Base-by-base conservation (phyloP, 805 yeast genomes). In the Suhomyces pyralidae region DNA sequence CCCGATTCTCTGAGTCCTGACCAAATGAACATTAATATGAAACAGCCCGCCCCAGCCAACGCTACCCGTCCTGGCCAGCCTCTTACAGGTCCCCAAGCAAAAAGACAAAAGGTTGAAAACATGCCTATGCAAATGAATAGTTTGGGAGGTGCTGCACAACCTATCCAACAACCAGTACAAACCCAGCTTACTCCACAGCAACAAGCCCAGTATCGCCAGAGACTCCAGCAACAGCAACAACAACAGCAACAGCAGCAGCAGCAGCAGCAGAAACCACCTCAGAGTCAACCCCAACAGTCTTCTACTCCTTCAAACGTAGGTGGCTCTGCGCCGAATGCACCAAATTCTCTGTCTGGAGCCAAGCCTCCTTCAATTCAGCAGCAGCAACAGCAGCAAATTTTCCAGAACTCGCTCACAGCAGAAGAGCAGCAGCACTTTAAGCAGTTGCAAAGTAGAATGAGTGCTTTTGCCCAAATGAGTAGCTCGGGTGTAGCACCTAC, bases 321-420 rank as follows among this genome's bases (percentile, higher is more conserved):
- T 38, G 36, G 36, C 14, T 6, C 32, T 10, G 32, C 36, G 17
- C 22, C 40, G 34, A 12, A 49, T 17, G 45, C 45, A 15, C 46
- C 32, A 25, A 28, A 32, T 12, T 3, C 19, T 3, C 43, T 20
- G 20, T 8, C 20, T n/a, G 36, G 42, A 19, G 7, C 42, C 34
- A 30, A 24, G 6, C 47, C 43, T 14, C 40, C 40, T 20, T 15
- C 51, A 3, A 43, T 46, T n/a, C 64, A 63, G 46, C 78, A 72
- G 53, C 76, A 71, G 48, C 78, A 74, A 49, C 79, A 75, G 49
- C 79, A 75, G 57, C 79, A 75, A 53, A 70, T 75, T n/a, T 74
- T 75, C 69, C 78, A 72, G 49, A 68, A 58, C 53, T 61, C 76
- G 9, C 64, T 75, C 45, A 60, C 72, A 3, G 72, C 77, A 1